Evolutionary conservation across 345 rosid species (phyloP), one percentile per base, ranked within the genome.

Genomic region (Brassica nigra): DNA sequence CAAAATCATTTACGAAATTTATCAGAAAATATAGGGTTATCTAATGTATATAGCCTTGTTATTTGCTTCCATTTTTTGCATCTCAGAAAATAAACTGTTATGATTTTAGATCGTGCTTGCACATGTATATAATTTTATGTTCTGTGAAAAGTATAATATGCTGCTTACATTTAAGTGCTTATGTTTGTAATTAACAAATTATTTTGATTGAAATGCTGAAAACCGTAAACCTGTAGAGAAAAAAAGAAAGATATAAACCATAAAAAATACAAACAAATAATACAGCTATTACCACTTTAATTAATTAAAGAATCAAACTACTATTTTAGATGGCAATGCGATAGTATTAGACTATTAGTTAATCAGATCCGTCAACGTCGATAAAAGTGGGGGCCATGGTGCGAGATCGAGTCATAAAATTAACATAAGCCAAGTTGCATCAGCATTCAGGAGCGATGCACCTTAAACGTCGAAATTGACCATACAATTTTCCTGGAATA

Each of bases 351-450:
- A 29, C 8, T 37, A 37, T 20, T 57, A 58, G 47, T 8, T 30
- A 68, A 30, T 31, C 37, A 61, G 62, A 77, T 61, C 5, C n/a
- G 34, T 44, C 30, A 4, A 52, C 54, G 75, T 77, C 75, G 29
- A 62, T 58, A 23, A 70, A 47, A 49, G 70, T 70, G 9, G 70
- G 72, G 58, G 76, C 31, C 64, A 71, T 71, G 59, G 76, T 78
- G 81, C 76, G 15, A 78, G 76, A 64, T 71, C 76, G 81, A 78
- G 66, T 78, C 81, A 78, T 78, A 71, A 78, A 78, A 71, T 63
- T 37, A 42, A 52, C 70, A 63, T 27, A 77, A 55, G 76, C 52
- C 66, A 8, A 34, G 80, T 77, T 39, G 42, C 31, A n/a, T 63
- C 71, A 34, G 44, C 31, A 14, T 39, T 63, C 59, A 52, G 81